Percentiles rank a stretch among this genome's conserved stretches.
Evolutionary conservation across 2,329 filamentous ascomycete species (phyloP).

Genomic region (Colletotrichum truncatum): DNA sequence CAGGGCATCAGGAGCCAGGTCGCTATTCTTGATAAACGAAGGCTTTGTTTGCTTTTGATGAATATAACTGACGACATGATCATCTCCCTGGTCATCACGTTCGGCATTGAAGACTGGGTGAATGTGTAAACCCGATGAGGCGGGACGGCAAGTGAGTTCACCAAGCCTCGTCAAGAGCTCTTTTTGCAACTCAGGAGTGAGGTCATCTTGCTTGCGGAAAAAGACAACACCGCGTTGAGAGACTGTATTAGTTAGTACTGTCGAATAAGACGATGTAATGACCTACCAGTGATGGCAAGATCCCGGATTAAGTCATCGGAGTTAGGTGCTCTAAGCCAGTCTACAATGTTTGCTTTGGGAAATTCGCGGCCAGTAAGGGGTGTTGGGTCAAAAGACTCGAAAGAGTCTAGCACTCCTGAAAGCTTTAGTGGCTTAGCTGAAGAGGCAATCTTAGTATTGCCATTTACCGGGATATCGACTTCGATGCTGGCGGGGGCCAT

Average conservation of each 20-base stretch:
- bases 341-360: slow-evolving; percentile 58
- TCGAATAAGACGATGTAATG: neutral
- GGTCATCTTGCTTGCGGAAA: slow-evolving; percentile 66
- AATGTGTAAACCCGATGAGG: slow-evolving; percentile 66
- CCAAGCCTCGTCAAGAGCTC: slow-evolving; percentile 66
- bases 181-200: slow-evolving; percentile 68
- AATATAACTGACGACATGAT: slow-evolving; percentile 67
- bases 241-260: slow-evolving; percentile 48
- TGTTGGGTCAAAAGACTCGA: slow-evolving; percentile 61
- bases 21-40: slow-evolving; percentile 47
- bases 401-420: slow-evolving; percentile 54
- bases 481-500: slow-evolving; percentile 30
- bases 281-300: slow-evolving; percentile 66
- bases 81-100: slow-evolving; percentile 58
- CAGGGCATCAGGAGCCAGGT: slow-evolving; percentile 30
- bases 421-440: slow-evolving; percentile 47
- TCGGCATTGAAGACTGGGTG: slow-evolving; percentile 65
- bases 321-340: slow-evolving; percentile 65
- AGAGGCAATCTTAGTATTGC: slow-evolving; percentile 16
- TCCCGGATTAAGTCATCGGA: slow-evolving; percentile 66
- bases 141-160: slow-evolving; percentile 65
- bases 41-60: slow-evolving; percentile 57
- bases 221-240: slow-evolving; percentile 72
- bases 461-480: slow-evolving; percentile 6
- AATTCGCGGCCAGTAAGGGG: slow-evolving; percentile 66